Conservation (phyloP, 441 rosid species). For the Jatropha multifida region DNA sequence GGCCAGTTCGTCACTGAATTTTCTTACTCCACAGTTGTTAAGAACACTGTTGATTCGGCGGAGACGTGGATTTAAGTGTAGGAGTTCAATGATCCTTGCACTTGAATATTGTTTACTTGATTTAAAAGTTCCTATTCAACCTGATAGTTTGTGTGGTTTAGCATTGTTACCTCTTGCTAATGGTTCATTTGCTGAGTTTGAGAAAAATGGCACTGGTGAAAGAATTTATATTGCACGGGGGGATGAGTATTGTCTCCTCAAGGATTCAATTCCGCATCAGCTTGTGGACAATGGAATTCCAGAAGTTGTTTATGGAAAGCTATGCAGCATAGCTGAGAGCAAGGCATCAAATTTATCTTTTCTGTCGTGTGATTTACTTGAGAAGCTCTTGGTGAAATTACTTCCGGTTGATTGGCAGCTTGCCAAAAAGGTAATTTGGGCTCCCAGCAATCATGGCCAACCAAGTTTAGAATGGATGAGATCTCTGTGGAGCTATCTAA, state of each 20-base stretch:
- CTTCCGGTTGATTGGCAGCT: conserved; percentile 94
- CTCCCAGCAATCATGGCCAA: conserved; percentile 78
- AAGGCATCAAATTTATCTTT: conserved; percentile 73
- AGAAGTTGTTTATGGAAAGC: conserved; percentile 61
- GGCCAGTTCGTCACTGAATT: conserved; percentile 74
- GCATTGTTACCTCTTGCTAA: conserved; percentile 88
- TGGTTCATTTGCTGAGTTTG: conserved; percentile 82
- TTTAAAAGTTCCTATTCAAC: conserved; percentile 48
- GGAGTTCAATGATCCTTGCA: conserved; percentile 65
- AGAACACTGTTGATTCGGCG: conserved; percentile 75
- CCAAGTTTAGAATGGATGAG: conserved; percentile 87
- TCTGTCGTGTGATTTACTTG: conserved; percentile 84
- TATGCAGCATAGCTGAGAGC: conserved; percentile 74
- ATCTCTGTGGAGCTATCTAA: conserved; percentile 83
- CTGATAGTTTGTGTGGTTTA: conserved; percentile 68
- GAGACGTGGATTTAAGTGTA: conserved; percentile 69
- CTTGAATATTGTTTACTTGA: conserved; percentile 97
- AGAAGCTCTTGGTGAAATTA: conserved; percentile 80
- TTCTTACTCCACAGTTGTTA: conserved; percentile 77
- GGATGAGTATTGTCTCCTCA: conserved; percentile 76
- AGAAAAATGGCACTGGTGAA: conserved; percentile 73
- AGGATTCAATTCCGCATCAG: conserved; percentile 79
- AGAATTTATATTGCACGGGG: conserved; percentile 79
- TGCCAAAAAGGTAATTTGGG: conserved; percentile 75
- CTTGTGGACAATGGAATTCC: conserved; percentile 75